Percentiles rank a stretch among this genome's conserved stretches.
These are phyloP conservation scores for Trichosanthes cucumerina DNA, from an alignment of 306 rosid genomes.

Conservation along the genomic window DNA sequence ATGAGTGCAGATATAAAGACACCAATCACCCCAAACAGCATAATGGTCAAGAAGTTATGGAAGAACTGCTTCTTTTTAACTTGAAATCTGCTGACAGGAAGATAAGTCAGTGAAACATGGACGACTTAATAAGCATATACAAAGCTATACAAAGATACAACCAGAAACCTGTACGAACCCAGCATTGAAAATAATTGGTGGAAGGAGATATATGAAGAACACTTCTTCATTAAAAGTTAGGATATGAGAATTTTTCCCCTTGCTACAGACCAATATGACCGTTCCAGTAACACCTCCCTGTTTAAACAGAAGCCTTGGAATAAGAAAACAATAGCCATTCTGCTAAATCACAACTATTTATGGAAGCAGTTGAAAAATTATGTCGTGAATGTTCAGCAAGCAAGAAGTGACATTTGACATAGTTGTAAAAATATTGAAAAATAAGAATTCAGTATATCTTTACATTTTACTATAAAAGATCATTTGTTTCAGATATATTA, in stretches of 20 bases:
- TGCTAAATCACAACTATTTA: not conserved
- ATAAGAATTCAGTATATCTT: not conserved
- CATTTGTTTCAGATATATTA: not conserved
- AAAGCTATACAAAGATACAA: conserved; percentile 2
- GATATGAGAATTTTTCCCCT: conserved; percentile 70
- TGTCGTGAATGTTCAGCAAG: not conserved
- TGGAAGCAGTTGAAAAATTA: not conserved
- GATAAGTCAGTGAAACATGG: conserved; percentile 1
- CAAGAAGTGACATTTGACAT: not conserved
- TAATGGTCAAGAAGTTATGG: conserved; percentile 76
- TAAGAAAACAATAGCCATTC: not conserved
- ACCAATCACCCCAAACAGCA: conserved; percentile 77
- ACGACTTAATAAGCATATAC: not conserved
- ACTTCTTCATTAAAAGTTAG: conserved; percentile 65
- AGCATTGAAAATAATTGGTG: conserved; percentile 93
- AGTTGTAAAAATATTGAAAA: not conserved
- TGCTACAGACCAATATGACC: conserved; percentile 42
- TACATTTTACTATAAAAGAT: not conserved
- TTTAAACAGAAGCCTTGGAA: not conserved
- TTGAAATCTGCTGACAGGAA: conserved; percentile 53
- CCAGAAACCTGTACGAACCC: conserved; percentile 39
- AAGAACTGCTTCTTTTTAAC: conserved; percentile 94
- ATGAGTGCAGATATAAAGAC: conserved; percentile 59
- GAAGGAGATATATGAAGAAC: conserved; percentile 93
- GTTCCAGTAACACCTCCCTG: conserved; percentile 65